Percentiles rank a stretch among this genome's conserved stretches.
Conservation (phyloP, 1,284 basidiomycete species). For the Marasmius oreades region DNA sequence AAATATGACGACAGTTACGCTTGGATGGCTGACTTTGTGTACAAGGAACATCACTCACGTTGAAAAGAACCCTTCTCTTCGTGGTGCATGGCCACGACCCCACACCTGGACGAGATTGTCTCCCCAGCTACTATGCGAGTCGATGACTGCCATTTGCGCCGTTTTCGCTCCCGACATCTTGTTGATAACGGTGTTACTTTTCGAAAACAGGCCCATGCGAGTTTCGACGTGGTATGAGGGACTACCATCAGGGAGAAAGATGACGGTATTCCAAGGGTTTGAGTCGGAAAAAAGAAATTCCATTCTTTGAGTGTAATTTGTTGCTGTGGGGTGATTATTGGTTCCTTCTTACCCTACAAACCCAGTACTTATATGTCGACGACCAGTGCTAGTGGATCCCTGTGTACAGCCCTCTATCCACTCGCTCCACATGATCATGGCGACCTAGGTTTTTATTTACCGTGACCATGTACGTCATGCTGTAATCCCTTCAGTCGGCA, state of each 20-base stretch:
- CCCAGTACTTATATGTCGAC: too few relatives aligned
- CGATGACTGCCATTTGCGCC: constrained; percentile 5
- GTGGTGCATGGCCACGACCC: constrained; percentile 3
- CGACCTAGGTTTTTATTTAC: too few relatives aligned
- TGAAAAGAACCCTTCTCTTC: not conserved
- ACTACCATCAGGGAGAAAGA: constrained; percentile 8
- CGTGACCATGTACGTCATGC: too few relatives aligned
- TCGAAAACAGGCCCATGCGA: constrained; percentile 7
- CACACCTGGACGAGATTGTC: constrained; percentile 5
- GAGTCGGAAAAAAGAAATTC: not conserved
- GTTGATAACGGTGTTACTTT: constrained; percentile 8
- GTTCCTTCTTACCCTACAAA: too few relatives aligned
- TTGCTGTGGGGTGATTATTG: too few relatives aligned
- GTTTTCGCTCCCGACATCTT: not conserved
- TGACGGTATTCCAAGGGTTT: constrained; percentile 9
- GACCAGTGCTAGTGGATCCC: too few relatives aligned
- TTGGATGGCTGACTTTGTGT: not conserved
- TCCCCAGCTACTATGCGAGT: not conserved
- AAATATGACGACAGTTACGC: not conserved
- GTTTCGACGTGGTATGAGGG: constrained; percentile 16
- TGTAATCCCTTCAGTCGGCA: too few relatives aligned
- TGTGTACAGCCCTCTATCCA: too few relatives aligned
- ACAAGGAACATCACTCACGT: constrained; percentile 1
- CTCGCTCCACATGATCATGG: too few relatives aligned
- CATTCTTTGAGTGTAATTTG: not conserved